Percentiles rank a stretch among this genome's conserved stretches.
Evolutionary conservation across 176 grass and related monocot species (phyloP).

Genomic region (Secale cereale): DNA sequence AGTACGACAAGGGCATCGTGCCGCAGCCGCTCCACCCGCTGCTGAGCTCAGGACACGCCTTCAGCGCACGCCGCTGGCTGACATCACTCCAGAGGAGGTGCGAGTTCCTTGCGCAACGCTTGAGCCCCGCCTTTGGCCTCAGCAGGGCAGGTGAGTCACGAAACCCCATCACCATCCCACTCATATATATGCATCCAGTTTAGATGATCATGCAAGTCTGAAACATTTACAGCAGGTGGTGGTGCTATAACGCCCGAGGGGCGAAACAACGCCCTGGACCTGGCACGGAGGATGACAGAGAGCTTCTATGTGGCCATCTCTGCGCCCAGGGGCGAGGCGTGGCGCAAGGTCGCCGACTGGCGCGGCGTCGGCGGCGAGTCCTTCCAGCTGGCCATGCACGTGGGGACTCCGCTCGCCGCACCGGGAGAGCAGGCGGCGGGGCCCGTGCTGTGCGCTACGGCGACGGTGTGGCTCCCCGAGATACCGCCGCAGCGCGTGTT

Average conservation of each 20-base stretch:
- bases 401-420: background rate
- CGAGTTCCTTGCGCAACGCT: background rate
- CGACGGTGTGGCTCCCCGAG: conserved; percentile 34
- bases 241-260: background rate
- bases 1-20: background rate
- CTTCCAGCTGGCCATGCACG: conserved; percentile 19
- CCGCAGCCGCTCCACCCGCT: background rate
- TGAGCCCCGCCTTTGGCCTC: too few relatives aligned
- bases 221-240: background rate
- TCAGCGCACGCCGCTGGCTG: conserved; percentile 1
- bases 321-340: background rate
- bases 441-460: conserved; percentile 19
- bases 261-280: background rate
- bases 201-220: background rate
- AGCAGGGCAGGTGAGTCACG: background rate
- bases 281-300: background rate
- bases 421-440: background rate
- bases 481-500: conserved; percentile 9
- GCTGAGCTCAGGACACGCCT: background rate
- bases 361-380: background rate
- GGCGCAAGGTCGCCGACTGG: background rate
- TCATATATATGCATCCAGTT: background rate
- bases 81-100: background rate
- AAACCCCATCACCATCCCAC: background rate
- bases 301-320: background rate